These are phyloP conservation scores for Phanerochaete carnosa DNA, from an alignment of 768 basidiomycete genomes.

Conservation along the genomic window DNA sequence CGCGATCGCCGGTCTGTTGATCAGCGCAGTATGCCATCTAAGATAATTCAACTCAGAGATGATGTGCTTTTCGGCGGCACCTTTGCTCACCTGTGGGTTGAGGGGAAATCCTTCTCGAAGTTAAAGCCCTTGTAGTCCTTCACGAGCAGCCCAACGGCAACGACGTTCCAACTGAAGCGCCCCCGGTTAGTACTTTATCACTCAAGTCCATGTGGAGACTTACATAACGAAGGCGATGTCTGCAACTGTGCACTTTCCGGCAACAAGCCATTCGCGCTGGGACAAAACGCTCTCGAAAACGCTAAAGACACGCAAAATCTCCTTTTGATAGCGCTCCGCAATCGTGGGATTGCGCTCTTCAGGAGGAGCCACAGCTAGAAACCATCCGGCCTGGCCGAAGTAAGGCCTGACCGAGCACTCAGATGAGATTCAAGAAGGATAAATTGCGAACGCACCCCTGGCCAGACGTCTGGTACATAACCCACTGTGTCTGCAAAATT, in stretches of 20 bases:
- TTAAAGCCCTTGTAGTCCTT: slow-evolving; percentile 5
- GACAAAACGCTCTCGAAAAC: slow-evolving; percentile 17
- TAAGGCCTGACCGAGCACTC: slow-evolving; percentile 8
- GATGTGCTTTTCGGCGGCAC: neutral
- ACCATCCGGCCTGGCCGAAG: slow-evolving; percentile 15
- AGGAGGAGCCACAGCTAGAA: slow-evolving; percentile 8
- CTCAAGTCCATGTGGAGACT: neutral
- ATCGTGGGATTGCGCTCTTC: slow-evolving; percentile 13
- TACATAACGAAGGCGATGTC: slow-evolving; percentile 15
- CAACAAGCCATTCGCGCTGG: slow-evolving; percentile 15
- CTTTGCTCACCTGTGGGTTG: neutral
- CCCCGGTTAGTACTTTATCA: neutral
- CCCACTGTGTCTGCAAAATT: slow-evolving; percentile 29
- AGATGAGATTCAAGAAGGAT: neutral
- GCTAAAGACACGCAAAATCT: slow-evolving; percentile 19
- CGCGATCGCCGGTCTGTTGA: neutral
- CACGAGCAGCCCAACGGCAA: neutral
- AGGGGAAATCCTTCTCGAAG: slow-evolving; percentile 3
- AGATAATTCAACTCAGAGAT: neutral
- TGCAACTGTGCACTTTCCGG: slow-evolving; percentile 15
- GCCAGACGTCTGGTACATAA: slow-evolving; percentile 31
- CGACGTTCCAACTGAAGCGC: slow-evolving; percentile 8
- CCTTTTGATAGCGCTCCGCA: slow-evolving; percentile 18
- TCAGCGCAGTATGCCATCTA: slow-evolving; percentile 5
- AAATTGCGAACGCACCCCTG: slow-evolving; percentile 10